Conservation (phyloP, 495 filamentous ascomycete genomes). For the Podospora comata region DNA sequence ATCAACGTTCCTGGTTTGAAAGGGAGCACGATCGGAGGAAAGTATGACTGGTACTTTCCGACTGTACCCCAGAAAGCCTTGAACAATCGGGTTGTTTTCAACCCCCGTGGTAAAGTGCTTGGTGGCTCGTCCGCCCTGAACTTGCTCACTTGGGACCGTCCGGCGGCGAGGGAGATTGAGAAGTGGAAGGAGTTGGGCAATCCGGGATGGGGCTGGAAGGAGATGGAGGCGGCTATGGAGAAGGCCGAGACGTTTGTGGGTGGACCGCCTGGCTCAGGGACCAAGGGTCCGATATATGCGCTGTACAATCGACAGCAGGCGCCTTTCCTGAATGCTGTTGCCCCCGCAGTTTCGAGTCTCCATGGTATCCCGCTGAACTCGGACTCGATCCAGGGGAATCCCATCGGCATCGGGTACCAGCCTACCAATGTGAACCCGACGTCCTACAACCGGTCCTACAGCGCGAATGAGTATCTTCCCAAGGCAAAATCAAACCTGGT, state of each 20-base stretch:
- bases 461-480: conserved; percentile 31
- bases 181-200: conserved; percentile 55
- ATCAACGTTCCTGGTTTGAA: conserved; percentile 46
- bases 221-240: conserved; percentile 35
- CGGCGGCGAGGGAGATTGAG: conserved; percentile 54
- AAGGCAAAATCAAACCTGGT: conserved; percentile 23
- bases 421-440: conserved; percentile 38
- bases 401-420: conserved; percentile 38
- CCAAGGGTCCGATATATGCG: conserved; percentile 33
- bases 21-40: conserved; percentile 40
- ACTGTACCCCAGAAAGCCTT: conserved; percentile 44
- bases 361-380: conserved; percentile 33
- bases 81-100: conserved; percentile 29
- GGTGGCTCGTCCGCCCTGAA: conserved; percentile 44
- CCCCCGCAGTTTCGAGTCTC: conserved; percentile 31
- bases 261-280: conserved; percentile 13
- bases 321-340: conserved; percentile 24
- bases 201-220: conserved; percentile 54
- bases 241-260: conserved; percentile 37
- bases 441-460: conserved; percentile 41
- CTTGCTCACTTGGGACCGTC: conserved; percentile 53
- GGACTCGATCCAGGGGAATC: conserved; percentile 37
- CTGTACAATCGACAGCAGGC: conserved; percentile 36
- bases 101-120: conserved; percentile 49
- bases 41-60: conserved; percentile 55